Base-by-base conservation (phyloP, 495 filamentous ascomycete species). In the Penicillium flavigenum region DNA sequence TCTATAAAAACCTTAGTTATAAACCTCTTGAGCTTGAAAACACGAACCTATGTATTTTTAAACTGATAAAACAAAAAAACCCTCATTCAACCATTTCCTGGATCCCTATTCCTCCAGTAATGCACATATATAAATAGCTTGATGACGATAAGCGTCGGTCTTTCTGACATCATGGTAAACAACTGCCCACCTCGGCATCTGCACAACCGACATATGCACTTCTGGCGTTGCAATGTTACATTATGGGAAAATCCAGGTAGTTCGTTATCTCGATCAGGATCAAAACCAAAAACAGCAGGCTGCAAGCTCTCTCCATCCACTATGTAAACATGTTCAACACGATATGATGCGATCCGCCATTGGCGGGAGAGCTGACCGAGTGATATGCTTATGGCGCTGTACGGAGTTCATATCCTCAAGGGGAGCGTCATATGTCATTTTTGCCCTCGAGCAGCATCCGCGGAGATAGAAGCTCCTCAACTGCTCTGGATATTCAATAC, bases 151-250 rank as follows among this genome's bases (percentile, higher is more conserved):
- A 27, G 32, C 16, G 26, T 61, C 17, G 43, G 32, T 58, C 44
- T 55, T 44, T 52, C 54, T 67, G 59, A 62, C 53, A 61, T 67
- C 62, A 63, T 58, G 42, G 49, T 61, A 60, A 36, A 48, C 34
- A 48, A 42, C 19, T 29, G 12, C 22, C n/a, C 2, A 19, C 1
- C 17, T 11, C 16, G n/a, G 8, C n/a, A 44, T 10, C 4, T 24
- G 20, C 32, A 36, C 31, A 4, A 50, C n/a, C 32, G 29, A 46
- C 22, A 51, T 6, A 43, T 20, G 5, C 11, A 38, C 19, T 41
- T 12, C 27, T 19, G 29, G 9, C 11, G 20, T 6, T 16, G 14
- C 17, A 19, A 39, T 19, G 26, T 16, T 50, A 7, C 14, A 47
- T 1, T 39, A 39, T 9, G n/a, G 36, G 7, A 17, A 38, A 39